These are phyloP conservation scores for Penicillium desertorum DNA, from an alignment of 495 filamentous ascomycete genomes.

Conservation along the genomic window DNA sequence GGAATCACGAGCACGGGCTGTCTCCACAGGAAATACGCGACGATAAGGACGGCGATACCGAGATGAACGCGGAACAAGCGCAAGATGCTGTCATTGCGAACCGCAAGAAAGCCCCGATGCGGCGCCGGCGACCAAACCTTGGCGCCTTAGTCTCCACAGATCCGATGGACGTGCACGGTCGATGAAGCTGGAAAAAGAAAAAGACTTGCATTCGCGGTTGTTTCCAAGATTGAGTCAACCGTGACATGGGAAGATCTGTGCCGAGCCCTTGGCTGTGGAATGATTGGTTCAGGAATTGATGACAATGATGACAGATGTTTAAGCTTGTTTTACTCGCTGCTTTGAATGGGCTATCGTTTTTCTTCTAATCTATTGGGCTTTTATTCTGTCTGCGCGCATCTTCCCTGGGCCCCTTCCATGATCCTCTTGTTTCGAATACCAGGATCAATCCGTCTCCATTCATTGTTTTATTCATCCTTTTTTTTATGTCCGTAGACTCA, in stretches of 20 bases:
- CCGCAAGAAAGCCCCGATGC: slow-evolving; percentile 54
- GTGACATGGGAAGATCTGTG: slow-evolving; percentile 1
- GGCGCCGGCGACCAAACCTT: slow-evolving; percentile 42
- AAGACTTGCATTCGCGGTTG: background rate
- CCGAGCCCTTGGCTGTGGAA: background rate
- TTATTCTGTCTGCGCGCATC: slow-evolving; percentile 2
- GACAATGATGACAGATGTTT: slow-evolving; percentile 22
- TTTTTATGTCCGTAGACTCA: background rate
- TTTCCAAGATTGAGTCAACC: slow-evolving; percentile 9
- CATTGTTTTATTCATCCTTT: background rate
- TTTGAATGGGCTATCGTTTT: slow-evolving; percentile 22
- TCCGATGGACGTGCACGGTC: slow-evolving; percentile 40
- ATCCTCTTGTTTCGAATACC: slow-evolving; percentile 1
- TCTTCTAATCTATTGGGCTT: slow-evolving; percentile 11
- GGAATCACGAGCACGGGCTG: slow-evolving; percentile 15
- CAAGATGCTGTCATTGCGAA: slow-evolving; percentile 43
- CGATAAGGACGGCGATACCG: slow-evolving; percentile 52
- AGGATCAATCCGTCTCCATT: background rate
- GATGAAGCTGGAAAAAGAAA: slow-evolving; percentile 21
- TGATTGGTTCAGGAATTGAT: slow-evolving; percentile 8
- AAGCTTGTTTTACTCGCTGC: slow-evolving; percentile 16
- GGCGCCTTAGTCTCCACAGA: slow-evolving; percentile 24
- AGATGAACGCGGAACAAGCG: slow-evolving; percentile 33
- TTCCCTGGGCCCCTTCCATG: background rate
- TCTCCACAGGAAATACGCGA: slow-evolving; percentile 40